Base-by-base conservation (phyloP, 1,139 yeast species). In the Pneumocystis sp. region DNA sequence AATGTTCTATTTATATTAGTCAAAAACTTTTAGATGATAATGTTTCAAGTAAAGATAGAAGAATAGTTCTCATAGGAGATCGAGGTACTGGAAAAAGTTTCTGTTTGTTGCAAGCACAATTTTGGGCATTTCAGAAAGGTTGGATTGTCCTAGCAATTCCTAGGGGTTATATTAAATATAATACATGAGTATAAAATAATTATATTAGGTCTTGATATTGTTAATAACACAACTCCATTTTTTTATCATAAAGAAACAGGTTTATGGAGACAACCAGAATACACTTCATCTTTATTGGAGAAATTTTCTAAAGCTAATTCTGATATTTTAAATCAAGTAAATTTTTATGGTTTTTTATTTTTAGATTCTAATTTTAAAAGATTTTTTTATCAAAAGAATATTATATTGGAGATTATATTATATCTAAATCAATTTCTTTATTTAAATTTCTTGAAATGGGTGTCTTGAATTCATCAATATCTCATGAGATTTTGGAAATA, bases 21-120 rank as follows among this genome's bases (percentile, higher is more conserved):
- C 65, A 61, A 5, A 61, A 60, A n/a, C 19, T 44, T 21, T 21
- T 67, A 21, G 66, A 61, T 29, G 50, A 37, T 12, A 63, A 65
- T 25, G 60, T 34, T 8, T 37, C 61, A 29, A 60, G 65, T 42
- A 31, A 61, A 35, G 37, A 62, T 8, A 60, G 66, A 17, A 65
- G 66, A 15, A 42, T 61, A 35, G 21, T 67, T 21, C 21, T 67
- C 6, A 63, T 63, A 42, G 69, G 69, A 19, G 42, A 62, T 6
- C 44, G 63, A 17, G 69, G 69, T 2, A 56, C 65, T 5, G 69
- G 69, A 29, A 66, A 67, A 50, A 65, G 66, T 39, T 60, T 64
- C 17, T 56, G 62, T 42, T 37, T 67, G 37, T 25, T 67, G 8
- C 69, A 67, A 44, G 67, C 67, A 17, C 67, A 66, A n/a, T 39